A percentile compares a stretch with the other conserved stretches of the same genome.
These are phyloP conservation scores for Prunus yedoensis DNA, from an alignment of 331 rosid genomes.

Conservation along the genomic window DNA sequence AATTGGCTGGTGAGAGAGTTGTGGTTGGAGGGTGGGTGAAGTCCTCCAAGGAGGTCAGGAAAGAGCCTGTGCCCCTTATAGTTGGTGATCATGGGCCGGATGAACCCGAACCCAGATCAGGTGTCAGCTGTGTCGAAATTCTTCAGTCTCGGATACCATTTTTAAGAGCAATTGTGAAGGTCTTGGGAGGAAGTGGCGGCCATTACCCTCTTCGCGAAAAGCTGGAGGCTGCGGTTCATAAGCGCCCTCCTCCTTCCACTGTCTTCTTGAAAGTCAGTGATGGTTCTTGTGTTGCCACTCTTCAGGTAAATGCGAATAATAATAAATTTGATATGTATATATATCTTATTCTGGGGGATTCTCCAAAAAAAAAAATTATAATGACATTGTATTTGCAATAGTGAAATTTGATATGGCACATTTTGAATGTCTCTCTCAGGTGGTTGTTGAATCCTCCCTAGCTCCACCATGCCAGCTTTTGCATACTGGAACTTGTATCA, in stretches of 20 bases:
- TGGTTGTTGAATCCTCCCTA: constrained; percentile 63
- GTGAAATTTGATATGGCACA: not conserved
- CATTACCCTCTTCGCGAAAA: constrained; percentile 31
- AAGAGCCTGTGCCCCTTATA: constrained; percentile 8
- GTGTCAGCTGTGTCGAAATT: constrained; percentile 59
- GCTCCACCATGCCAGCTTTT: constrained; percentile 43
- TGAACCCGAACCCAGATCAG: constrained; percentile 22
- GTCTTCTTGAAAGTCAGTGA: constrained; percentile 60
- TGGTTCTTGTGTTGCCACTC: constrained; percentile 73
- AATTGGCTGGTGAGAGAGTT: constrained; percentile 42
- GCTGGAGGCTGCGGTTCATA: constrained; percentile 30
- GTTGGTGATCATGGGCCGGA: not conserved
- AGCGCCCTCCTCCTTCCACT: constrained; percentile 41
- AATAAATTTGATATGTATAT: not conserved
- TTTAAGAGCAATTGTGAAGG: constrained; percentile 52
- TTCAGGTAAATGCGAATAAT: constrained; percentile 51
- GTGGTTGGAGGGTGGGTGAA: constrained; percentile 91
- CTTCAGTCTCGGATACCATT: constrained; percentile 74
- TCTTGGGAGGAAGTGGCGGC: constrained; percentile 32
- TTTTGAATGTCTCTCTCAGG: constrained; percentile 38
- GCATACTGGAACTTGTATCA: constrained; percentile 70
- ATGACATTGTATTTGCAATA: not conserved
- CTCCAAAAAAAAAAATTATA: not conserved
- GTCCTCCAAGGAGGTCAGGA: constrained; percentile 57
- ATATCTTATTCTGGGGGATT: not conserved